Base-by-base conservation (phyloP, 495 filamentous ascomycete genomes). In the Penicillium psychrofluorescens region DNA sequence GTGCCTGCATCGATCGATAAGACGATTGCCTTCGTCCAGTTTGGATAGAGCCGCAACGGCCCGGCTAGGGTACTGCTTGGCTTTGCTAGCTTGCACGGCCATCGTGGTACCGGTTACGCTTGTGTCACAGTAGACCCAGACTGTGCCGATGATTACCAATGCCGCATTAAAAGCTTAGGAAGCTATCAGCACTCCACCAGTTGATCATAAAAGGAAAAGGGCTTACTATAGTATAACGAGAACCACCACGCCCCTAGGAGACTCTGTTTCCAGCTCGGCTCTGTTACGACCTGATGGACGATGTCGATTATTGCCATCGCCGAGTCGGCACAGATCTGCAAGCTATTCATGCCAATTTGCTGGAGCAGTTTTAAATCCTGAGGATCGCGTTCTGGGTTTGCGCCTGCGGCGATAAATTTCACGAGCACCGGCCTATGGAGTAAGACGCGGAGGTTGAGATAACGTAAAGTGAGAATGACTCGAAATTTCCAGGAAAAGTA, bases 211-310 rank as follows among this genome's bases (percentile, higher is more conserved):
- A 29, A 12, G 43, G 22, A 33, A 29, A 7, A 12, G 29, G n/a
- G 41, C 50, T 15, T 53, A 68, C 65, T 64, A 42, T 70, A 71
- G 22, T 70, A 70, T 12, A 71, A 40, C 6, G 67, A 66, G 40
- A 60, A 70, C 61, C 61, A 66, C 65, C 67, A 70, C 27, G 68
- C 69, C 1, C 67, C 67, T 6, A 70, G 37, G 11, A 67, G 41
- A 29, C 54, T 49, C 8, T 53, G 40, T 36, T 55, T 38, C 61
- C 51, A 48, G 48, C 44, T 56, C 12, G 46, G 38, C 8, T 43
- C 44, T 5, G 51, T 41, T 5, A 62, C 59, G 9, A 66, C 44
- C 6, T 50, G 48, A 29, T 64, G 51, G 9, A 71, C 51, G 11
- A 65, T 62, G 38, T 58, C 54, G 31, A 70, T 64, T 1, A 64